A percentile compares a stretch with the other conserved stretches of the same genome.
Evolutionary conservation across 2,329 filamentous ascomycete species (phyloP).

Genomic region (Fusarium sp.): DNA sequence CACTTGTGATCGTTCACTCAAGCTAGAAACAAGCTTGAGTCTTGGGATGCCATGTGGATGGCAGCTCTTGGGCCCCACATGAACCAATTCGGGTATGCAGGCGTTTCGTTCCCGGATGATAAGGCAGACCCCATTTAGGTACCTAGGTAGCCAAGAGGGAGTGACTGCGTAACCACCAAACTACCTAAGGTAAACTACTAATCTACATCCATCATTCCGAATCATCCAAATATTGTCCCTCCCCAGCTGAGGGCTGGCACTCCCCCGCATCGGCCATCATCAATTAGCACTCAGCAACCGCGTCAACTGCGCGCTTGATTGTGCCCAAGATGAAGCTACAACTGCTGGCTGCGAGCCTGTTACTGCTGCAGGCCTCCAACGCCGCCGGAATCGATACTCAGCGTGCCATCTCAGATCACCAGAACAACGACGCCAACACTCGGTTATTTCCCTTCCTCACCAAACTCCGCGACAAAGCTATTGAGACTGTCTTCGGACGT

Average conservation of each 20-base stretch:
- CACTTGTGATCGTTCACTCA: no score
- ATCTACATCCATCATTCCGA: slow-evolving; percentile 19
- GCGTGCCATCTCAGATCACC: slow-evolving; percentile 33
- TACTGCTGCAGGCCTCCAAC: slow-evolving; percentile 44
- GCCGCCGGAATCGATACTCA: slow-evolving; percentile 48
- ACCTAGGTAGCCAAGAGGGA: neutral
- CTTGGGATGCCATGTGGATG: no score
- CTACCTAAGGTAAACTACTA: no score
- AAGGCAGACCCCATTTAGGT: neutral
- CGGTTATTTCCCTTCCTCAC: slow-evolving; percentile 60
- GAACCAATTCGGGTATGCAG: neutral
- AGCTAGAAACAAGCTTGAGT: no score
- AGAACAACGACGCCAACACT: slow-evolving; percentile 28
- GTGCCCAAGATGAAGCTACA: slow-evolving; percentile 43
- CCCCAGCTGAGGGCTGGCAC: slow-evolving; percentile 12
- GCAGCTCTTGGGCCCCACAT: slow-evolving; percentile 10
- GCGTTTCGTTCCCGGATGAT: slow-evolving; percentile 8
- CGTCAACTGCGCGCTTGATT: slow-evolving; percentile 9
- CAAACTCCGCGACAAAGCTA: slow-evolving; percentile 61
- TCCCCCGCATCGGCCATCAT: slow-evolving; percentile 2
- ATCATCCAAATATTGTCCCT: slow-evolving; percentile 2
- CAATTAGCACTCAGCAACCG: slow-evolving; percentile 7
- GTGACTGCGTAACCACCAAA: slow-evolving; percentile 1
- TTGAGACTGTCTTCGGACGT: slow-evolving; percentile 63
- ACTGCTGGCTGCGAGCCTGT: slow-evolving; percentile 39